A percentile compares a stretch with the other conserved stretches of the same genome.
These are phyloP conservation scores for Salix viminalis DNA, from an alignment of 345 rosid species.

Conservation along the genomic window DNA sequence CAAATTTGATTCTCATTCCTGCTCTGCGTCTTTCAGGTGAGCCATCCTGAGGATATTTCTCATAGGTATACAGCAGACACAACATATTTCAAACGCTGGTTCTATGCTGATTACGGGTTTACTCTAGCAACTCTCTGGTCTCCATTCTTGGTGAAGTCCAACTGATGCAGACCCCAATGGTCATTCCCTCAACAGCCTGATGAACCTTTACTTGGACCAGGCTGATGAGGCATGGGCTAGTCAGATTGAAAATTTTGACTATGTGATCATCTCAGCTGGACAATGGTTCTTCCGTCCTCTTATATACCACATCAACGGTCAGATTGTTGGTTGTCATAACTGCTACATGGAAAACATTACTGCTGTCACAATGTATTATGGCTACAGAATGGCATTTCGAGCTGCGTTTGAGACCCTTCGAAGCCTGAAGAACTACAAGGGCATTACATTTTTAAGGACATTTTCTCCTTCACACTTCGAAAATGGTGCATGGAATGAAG, in stretches of 20 bases:
- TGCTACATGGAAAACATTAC: conserved; percentile 36
- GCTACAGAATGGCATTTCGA: conserved; percentile 56
- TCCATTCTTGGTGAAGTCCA: conserved; percentile 46
- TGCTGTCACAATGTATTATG: conserved; percentile 31
- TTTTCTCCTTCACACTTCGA: conserved; percentile 63
- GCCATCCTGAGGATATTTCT: conserved; percentile 20
- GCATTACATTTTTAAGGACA: conserved; percentile 43
- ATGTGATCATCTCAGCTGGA: conserved; percentile 49
- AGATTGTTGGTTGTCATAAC: conserved; percentile 37
- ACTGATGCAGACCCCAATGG: conserved; percentile 40
- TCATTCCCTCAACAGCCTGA: conserved; percentile 31
- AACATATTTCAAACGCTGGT: conserved; percentile 28
- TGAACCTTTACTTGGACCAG: conserved; percentile 47
- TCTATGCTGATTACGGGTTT: conserved; percentile 23
- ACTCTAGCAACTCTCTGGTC: conserved; percentile 50
- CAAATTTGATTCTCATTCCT: background rate
- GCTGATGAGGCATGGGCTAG: conserved; percentile 44
- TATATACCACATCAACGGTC: conserved; percentile 28
- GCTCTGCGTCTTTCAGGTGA: conserved; percentile 14
- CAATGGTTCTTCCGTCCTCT: conserved; percentile 59
- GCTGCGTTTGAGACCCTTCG: conserved; percentile 46
- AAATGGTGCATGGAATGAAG: conserved; percentile 58
- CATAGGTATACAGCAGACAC: conserved; percentile 10
- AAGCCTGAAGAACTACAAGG: conserved; percentile 31
- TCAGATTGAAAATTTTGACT: conserved; percentile 38